phyloP scores from a whole-genome alignment of 2,329 filamentous ascomycete species.

The Alternaria angustiovoidea region DNA sequence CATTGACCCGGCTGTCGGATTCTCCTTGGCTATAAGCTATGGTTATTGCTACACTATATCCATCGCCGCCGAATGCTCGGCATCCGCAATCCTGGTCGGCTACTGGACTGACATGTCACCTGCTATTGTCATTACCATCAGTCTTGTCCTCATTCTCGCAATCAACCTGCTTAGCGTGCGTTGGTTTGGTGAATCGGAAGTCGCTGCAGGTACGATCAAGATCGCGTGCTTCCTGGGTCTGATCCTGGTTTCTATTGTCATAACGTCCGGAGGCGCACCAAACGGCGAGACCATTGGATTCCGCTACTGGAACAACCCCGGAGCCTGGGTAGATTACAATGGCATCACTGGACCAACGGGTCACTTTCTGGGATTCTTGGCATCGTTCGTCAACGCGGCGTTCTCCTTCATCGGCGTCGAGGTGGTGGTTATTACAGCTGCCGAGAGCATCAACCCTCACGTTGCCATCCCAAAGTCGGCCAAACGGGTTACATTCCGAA shows the following conservation, averaged over 20 bases:
- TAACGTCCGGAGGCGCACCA: constrained; percentile 56
- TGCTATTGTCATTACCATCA: constrained; percentile 63
- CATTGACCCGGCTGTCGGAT: constrained; percentile 69
- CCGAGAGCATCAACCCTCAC: constrained; percentile 70
- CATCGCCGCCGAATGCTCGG: constrained; percentile 58
- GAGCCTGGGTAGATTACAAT: constrained; percentile 72
- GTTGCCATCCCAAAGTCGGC: constrained; percentile 70
- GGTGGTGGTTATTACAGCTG: constrained; percentile 68
- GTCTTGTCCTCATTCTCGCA: constrained; percentile 58
- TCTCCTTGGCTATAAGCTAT: constrained; percentile 56
- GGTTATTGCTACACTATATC: constrained; percentile 58
- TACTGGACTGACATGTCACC: constrained; percentile 61
- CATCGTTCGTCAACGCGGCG: constrained; percentile 59
- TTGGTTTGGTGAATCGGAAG: constrained; percentile 59
- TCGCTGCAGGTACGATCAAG: constrained; percentile 53
- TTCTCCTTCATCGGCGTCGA: constrained; percentile 56
- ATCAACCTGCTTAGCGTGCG: constrained; percentile 62
- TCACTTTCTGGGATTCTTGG: constrained; percentile 66
- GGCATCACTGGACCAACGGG: constrained; percentile 55
- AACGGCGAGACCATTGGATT: constrained; percentile 69
- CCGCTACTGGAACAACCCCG: constrained; percentile 71
- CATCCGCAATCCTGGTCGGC: constrained; percentile 48
- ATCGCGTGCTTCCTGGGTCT: constrained; percentile 49
- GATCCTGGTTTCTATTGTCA: constrained; percentile 31
- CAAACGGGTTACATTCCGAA: constrained; percentile 56